Conservation (phyloP, 305 asterid genomes). For the Fraxinus greggii region DNA sequence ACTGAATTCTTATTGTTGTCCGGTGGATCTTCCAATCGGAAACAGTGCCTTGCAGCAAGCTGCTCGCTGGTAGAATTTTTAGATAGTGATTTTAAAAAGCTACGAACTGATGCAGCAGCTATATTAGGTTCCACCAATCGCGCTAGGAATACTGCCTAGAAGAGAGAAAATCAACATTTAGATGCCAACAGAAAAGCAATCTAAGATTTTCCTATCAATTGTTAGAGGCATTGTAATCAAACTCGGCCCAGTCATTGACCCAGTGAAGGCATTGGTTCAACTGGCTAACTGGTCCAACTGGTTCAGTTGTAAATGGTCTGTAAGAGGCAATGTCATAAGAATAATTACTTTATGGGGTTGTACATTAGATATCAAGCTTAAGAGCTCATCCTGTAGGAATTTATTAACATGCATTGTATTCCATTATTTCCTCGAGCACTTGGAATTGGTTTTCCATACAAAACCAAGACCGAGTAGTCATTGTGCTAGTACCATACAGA, state of each 20-base stretch:
- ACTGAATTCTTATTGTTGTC: conserved; percentile 45
- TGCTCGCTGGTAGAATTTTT: conserved; percentile 61
- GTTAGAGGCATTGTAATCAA: not conserved
- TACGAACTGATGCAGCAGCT: conserved; percentile 71
- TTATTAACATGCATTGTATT: not conserved
- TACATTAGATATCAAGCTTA: not conserved
- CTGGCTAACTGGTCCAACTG: not conserved
- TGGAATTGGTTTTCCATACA: not conserved
- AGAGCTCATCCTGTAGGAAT: not conserved
- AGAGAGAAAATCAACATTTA: conserved; percentile 31
- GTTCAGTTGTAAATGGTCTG: not conserved
- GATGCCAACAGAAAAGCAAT: conserved; percentile 21
- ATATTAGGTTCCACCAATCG: conserved; percentile 80
- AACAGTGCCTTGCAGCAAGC: conserved; percentile 87
- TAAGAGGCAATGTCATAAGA: not conserved
- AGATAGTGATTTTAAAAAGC: conserved; percentile 62
- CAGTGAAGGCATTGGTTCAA: not conserved
- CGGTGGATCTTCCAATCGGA: conserved; percentile 86
- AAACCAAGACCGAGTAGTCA: conserved; percentile 5
- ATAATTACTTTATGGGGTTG: not conserved
- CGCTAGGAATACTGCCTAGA: conserved; percentile 79
- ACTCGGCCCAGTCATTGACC: not conserved
- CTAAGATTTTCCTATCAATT: not conserved
- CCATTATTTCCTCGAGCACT: not conserved
- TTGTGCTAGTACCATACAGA: not conserved